Evolutionary conservation across 2,329 filamentous ascomycete genomes (phyloP).

Genomic region (Lecanoromycetidae sp.): DNA sequence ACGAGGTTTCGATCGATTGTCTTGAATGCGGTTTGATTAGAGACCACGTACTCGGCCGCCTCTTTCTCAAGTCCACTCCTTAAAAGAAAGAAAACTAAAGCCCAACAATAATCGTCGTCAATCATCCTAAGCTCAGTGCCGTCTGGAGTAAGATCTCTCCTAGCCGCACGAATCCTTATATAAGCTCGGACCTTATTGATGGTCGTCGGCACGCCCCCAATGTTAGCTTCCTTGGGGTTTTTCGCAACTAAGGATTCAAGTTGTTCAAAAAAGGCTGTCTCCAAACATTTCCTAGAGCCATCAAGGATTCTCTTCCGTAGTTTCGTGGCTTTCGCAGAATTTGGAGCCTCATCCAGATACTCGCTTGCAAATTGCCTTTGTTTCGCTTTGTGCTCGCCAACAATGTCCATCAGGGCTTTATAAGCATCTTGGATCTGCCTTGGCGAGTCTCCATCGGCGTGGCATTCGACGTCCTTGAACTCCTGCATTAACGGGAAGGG

Average conservation of each 20-base stretch:
- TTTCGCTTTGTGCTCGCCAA: constrained; percentile 52
- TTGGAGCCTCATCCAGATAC: constrained; percentile 64
- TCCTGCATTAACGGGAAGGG: constrained; percentile 64
- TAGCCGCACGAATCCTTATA: constrained; percentile 64
- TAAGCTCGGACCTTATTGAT: constrained; percentile 88
- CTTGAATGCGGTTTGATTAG: constrained; percentile 67
- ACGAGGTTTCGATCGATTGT: constrained; percentile 85
- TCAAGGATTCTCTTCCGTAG: constrained; percentile 69
- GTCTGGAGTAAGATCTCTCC: constrained; percentile 75
- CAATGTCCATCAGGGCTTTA: constrained; percentile 65
- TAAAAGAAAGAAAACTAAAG: constrained; percentile 81
- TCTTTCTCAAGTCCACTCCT: constrained; percentile 74
- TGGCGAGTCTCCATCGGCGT: constrained; percentile 57
- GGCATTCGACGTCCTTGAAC: constrained; percentile 61
- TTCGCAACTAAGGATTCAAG: constrained; percentile 67
- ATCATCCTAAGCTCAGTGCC: constrained; percentile 69
- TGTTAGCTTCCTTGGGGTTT: constrained; percentile 75
- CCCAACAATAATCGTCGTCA: constrained; percentile 80
- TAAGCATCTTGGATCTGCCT: constrained; percentile 73
- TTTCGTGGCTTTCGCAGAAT: constrained; percentile 49
- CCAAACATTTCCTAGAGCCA: constrained; percentile 68
- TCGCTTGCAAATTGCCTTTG: constrained; percentile 64
- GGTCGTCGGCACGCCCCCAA: constrained; percentile 78
- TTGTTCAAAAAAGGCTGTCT: constrained; percentile 63
- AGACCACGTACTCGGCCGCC: constrained; percentile 73